Evolutionary conservation across 371 early-diverging fungal species (phyloP).

Genomic region (Conidiobolus coronatus): DNA sequence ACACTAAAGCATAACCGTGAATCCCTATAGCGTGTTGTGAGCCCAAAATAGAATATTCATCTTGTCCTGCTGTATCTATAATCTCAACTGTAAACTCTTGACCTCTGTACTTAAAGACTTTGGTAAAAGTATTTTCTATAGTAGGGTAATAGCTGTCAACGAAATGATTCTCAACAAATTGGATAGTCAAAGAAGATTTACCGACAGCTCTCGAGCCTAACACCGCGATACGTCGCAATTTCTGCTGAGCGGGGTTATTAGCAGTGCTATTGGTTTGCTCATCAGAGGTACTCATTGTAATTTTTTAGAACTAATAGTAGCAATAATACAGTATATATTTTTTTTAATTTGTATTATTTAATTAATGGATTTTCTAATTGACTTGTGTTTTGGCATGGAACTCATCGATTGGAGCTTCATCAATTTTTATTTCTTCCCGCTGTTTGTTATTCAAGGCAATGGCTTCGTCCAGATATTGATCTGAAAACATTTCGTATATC

Average conservation of each 20-base stretch:
- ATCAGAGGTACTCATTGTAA: too few relatives aligned
- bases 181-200: slow-evolving; percentile 78
- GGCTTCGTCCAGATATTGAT: too few relatives aligned
- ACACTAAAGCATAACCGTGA: slow-evolving; percentile 87
- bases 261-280: too few relatives aligned
- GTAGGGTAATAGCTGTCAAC: slow-evolving; percentile 86
- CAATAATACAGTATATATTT: too few relatives aligned
- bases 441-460: too few relatives aligned
- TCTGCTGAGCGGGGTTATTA: not conserved
- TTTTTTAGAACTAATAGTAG: too few relatives aligned
- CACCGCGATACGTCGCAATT: slow-evolving; percentile 24
- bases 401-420: too few relatives aligned
- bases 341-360: too few relatives aligned
- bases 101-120: slow-evolving; percentile 54
- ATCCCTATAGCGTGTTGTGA: slow-evolving; percentile 73
- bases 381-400: too few relatives aligned
- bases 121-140: slow-evolving; percentile 77
- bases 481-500: too few relatives aligned
- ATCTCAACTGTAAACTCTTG: slow-evolving; percentile 75
- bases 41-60: slow-evolving; percentile 83
- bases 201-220: slow-evolving; percentile 72
- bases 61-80: slow-evolving; percentile 94
- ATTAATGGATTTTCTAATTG: too few relatives aligned
- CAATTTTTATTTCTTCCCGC: too few relatives aligned
- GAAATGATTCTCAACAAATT: slow-evolving; percentile 84